These are phyloP conservation scores for Stemphylium vesicarium DNA, from an alignment of 2,329 filamentous ascomycete genomes.

Conservation along the genomic window DNA sequence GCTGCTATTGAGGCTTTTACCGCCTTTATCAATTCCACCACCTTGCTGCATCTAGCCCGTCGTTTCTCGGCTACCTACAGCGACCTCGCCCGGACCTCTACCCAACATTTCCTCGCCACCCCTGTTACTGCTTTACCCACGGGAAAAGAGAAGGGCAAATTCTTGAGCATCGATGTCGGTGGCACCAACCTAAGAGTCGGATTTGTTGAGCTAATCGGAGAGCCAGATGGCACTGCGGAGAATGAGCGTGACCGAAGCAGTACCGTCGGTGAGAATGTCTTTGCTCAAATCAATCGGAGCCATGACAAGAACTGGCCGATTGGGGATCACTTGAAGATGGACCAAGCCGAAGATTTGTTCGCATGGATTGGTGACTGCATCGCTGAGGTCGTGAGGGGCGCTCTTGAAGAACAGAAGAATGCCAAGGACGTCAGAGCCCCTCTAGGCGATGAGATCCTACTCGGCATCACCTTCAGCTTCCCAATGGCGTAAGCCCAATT, in stretches of 20 bases:
- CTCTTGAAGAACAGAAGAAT: slow-evolving; percentile 49
- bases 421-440: slow-evolving; percentile 32
- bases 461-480: slow-evolving; percentile 75
- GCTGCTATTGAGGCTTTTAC: slow-evolving; percentile 39
- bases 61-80: slow-evolving; percentile 47
- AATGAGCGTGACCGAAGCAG: slow-evolving; percentile 17
- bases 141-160: slow-evolving; percentile 70
- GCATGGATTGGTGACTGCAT: slow-evolving; percentile 82
- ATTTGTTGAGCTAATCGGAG: slow-evolving; percentile 66
- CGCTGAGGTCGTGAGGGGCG: slow-evolving; percentile 71
- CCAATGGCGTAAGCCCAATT: slow-evolving; percentile 60
- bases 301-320: slow-evolving; percentile 78
- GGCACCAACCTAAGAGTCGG: slow-evolving; percentile 73
- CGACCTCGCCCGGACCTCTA: slow-evolving; percentile 43
- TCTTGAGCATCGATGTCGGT: slow-evolving; percentile 58
- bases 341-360: slow-evolving; percentile 77
- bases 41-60: slow-evolving; percentile 42
- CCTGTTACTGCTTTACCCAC: slow-evolving; percentile 51
- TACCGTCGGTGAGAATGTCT: slow-evolving; percentile 26
- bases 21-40: slow-evolving; percentile 39
- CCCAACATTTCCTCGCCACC: slow-evolving; percentile 50
- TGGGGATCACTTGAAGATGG: slow-evolving; percentile 72
- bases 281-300: slow-evolving; percentile 60
- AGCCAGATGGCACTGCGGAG: slow-evolving; percentile 42
- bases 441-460: slow-evolving; percentile 57